Evolutionary conservation across 352 stramenopile species (phyloP).

Genomic region (Pythium chondricola): DNA sequence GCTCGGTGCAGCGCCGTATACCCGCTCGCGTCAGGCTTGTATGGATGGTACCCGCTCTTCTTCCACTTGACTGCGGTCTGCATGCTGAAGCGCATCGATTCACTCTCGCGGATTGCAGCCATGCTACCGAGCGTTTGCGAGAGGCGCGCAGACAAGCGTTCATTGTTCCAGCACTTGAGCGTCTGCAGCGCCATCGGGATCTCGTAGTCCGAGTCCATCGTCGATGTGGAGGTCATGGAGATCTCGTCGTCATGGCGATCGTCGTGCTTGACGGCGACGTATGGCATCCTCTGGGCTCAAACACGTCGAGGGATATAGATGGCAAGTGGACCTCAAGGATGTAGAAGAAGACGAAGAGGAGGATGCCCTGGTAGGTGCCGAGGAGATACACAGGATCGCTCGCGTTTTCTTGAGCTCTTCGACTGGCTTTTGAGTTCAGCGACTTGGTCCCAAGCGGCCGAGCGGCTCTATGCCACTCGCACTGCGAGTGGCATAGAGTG

Average conservation of each 20-base stretch:
- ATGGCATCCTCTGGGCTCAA: too few relatives aligned
- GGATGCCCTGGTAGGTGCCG: too few relatives aligned
- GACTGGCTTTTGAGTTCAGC: too few relatives aligned
- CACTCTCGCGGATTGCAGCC: constrained; percentile 65
- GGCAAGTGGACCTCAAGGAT: too few relatives aligned
- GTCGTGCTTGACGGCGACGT: constrained; percentile 15
- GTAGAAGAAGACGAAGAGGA: too few relatives aligned
- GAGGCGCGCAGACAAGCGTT: constrained; percentile 60
- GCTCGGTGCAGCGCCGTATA: constrained; percentile 80
- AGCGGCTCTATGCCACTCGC: too few relatives aligned
- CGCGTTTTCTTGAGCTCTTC: too few relatives aligned
- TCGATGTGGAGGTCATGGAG: constrained; percentile 75
- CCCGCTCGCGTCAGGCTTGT: constrained; percentile 67
- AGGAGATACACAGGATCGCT: too few relatives aligned
- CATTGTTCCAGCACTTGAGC: constrained; percentile 55
- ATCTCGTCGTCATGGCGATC: constrained; percentile 40
- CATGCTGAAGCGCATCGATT: constrained; percentile 77
- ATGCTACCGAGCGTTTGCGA: constrained; percentile 54
- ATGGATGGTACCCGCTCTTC: constrained; percentile 78
- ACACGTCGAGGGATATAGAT: too few relatives aligned
- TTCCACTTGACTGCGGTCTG: constrained; percentile 78
- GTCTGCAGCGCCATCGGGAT: constrained; percentile 63
- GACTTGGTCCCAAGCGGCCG: too few relatives aligned
- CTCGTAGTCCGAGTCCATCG: constrained; percentile 83
- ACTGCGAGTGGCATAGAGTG: too few relatives aligned